Percentiles rank a stretch among this genome's conserved stretches.
phyloP scores from a whole-genome alignment of 352 stramenopile species.

The Nothophytophthora sp. region DNA sequence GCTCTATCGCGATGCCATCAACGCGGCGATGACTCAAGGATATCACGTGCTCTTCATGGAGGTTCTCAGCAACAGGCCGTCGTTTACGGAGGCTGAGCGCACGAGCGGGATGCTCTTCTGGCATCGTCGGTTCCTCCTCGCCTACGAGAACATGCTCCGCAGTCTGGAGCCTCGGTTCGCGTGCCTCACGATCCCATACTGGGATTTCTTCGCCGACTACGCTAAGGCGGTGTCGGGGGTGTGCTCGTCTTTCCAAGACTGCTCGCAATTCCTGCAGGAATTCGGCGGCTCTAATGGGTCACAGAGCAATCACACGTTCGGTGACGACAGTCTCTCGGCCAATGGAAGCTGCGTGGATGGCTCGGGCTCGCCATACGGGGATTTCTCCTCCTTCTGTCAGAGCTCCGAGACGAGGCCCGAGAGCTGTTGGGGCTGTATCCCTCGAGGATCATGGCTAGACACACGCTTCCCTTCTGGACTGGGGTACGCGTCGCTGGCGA shows the following conservation, averaged over 20 bases:
- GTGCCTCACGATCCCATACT: conserved; percentile 63
- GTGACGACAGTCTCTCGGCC: neutral
- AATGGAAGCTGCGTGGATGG: conserved; percentile 8
- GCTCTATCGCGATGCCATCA: conserved; percentile 52
- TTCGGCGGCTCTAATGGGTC: conserved; percentile 47
- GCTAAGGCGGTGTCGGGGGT: conserved; percentile 20
- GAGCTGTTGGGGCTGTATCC: conserved; percentile 34
- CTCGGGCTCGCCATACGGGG: conserved; percentile 4
- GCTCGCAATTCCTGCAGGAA: conserved; percentile 43
- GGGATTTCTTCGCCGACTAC: conserved; percentile 67
- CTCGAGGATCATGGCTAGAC: conserved; percentile 34
- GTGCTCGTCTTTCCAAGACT: conserved; percentile 41
- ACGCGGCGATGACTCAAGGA: conserved; percentile 34
- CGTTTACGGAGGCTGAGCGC: conserved; percentile 27
- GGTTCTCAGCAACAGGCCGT: conserved; percentile 31
- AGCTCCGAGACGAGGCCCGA: conserved; percentile 12
- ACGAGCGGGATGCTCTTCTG: conserved; percentile 50
- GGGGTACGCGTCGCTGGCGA: conserved; percentile 33
- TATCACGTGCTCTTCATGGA: conserved; percentile 48
- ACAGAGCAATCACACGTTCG: neutral
- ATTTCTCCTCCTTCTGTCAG: conserved; percentile 39
- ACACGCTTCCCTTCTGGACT: conserved; percentile 42
- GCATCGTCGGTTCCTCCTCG: conserved; percentile 57
- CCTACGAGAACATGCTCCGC: conserved; percentile 70
- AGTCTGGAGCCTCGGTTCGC: conserved; percentile 46